These are phyloP conservation scores for Cyberlindnera japonica DNA, from an alignment of 805 yeast species.

Conservation along the genomic window DNA sequence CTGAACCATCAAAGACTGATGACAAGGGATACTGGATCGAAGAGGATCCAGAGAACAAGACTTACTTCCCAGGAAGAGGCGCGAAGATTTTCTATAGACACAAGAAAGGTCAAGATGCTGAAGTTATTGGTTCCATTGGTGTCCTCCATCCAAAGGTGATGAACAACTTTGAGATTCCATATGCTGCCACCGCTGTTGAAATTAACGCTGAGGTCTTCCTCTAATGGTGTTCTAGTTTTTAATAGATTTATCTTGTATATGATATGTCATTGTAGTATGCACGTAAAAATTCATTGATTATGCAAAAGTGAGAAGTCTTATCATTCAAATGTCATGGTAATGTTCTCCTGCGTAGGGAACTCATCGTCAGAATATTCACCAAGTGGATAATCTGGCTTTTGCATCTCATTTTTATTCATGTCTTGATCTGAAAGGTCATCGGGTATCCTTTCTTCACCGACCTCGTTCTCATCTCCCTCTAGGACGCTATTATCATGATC, in stretches of 20 bases:
- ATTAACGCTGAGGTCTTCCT: constrained; percentile 85
- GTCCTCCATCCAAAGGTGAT: constrained; percentile 95
- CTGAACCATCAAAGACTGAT: constrained; percentile 39
- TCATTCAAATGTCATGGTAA: constrained; percentile 24
- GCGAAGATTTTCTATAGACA: constrained; percentile 79
- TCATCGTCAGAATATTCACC: constrained; percentile 17
- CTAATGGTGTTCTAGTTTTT: constrained; percentile 30
- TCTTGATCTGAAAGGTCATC: not conserved
- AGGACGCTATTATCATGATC: not conserved
- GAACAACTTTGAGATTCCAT: constrained; percentile 82
- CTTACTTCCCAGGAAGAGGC: constrained; percentile 97
- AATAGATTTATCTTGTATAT: not conserved
- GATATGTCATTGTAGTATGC: not conserved
- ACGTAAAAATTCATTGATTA: not conserved
- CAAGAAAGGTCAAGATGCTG: constrained; percentile 51
- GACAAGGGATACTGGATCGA: constrained; percentile 87
- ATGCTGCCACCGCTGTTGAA: constrained; percentile 90
- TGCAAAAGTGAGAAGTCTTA: not conserved
- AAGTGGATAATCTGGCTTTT: not conserved
- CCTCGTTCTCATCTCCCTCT: not conserved
- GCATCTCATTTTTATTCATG: too few species aligned
- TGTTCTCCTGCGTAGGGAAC: constrained; percentile 16
- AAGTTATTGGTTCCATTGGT: constrained; percentile 80
- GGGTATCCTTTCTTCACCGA: not conserved
- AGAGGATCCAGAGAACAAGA: constrained; percentile 59